Base-by-base conservation (phyloP, 2,329 filamentous ascomycete genomes). In the Calonectria montana region DNA sequence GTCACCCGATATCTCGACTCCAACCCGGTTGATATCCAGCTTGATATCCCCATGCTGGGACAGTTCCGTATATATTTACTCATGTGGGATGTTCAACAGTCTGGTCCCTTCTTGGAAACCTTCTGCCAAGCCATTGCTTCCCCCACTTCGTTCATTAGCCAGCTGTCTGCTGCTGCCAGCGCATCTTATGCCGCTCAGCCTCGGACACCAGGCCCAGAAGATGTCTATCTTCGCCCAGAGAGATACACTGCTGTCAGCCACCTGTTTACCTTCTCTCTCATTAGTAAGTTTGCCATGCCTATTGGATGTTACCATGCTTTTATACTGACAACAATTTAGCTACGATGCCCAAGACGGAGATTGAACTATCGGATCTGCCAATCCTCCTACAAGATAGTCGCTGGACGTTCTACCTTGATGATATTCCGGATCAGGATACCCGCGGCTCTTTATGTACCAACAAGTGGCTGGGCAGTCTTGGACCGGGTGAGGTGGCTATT, bases 31-130 rank as follows among this genome's bases (percentile, higher is more conserved):
- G 92, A 95, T 76, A 85, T 95, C 31, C 93, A 96, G 80, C 89
- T 94, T 7, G 94, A 95, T 78, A 94, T 95, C 53, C 94, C 94
- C 1, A 89, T 94, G 82, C 85, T 95, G 7, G 92, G 93, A 29
- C 94, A 96, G 79, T 96, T 95, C 85, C 89, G 92, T 61, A 89
- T 95, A 55, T 95, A 94, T 81, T 88, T 95, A 72, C 88, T 96
- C 72, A 89, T 91, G 72, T 90, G 89, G 78, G 87, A 94, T 77
- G 86, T 94, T 2, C 85, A 87, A 67, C 81, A 86, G 37, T 87
- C 88, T 4, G 84, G 84, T 66, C 83, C 84, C 1, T 94, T 94
- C 82, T 84, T 95, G 27, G 84, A 88, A 8, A 86, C 85, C 0
- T 87, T 94, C 47, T 92, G 89, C 75, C 83, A 86, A 29, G 84